Evolutionary conservation across 169 alveolate genomes (phyloP).

Genomic region (Neospora caninum): DNA sequence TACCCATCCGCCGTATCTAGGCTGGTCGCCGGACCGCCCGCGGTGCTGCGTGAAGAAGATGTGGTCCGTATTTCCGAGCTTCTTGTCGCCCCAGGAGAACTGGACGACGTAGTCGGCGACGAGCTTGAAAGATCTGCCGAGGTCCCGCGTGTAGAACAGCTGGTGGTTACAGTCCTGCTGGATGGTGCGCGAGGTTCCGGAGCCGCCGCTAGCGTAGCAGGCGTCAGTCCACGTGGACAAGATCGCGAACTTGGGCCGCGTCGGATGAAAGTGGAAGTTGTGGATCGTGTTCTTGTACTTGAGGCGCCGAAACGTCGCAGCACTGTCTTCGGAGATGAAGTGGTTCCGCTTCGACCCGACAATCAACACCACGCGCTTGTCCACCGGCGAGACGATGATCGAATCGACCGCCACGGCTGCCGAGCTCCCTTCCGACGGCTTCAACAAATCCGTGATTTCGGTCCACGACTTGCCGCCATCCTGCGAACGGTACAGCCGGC

Average conservation of each 20-base stretch:
- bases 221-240: conserved; percentile 79
- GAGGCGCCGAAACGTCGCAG: conserved; percentile 67
- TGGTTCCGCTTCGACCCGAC: conserved; percentile 70
- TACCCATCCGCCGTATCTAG: conserved; percentile 72
- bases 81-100: conserved; percentile 91
- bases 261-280: conserved; percentile 77
- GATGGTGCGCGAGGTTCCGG: conserved; percentile 52
- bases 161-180: conserved; percentile 85
- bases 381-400: conserved; percentile 77
- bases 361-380: conserved; percentile 72
- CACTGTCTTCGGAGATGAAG: conserved; percentile 74
- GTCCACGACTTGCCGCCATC: conserved; percentile 81
- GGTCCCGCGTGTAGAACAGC: conserved; percentile 85
- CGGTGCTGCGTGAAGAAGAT: conserved; percentile 80
- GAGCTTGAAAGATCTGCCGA: conserved; percentile 84
- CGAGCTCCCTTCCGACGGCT: neutral
- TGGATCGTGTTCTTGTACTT: conserved; percentile 69
- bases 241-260: conserved; percentile 70
- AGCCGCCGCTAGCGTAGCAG: conserved; percentile 57
- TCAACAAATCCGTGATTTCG: conserved; percentile 74
- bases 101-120: conserved; percentile 89
- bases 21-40: conserved; percentile 73
- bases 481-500: conserved; percentile 77
- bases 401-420: conserved; percentile 51
- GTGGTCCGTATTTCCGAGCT: conserved; percentile 71